Conservation (phyloP, 2,329 filamentous ascomycete species). For the Grosmannia clavigera region DNA sequence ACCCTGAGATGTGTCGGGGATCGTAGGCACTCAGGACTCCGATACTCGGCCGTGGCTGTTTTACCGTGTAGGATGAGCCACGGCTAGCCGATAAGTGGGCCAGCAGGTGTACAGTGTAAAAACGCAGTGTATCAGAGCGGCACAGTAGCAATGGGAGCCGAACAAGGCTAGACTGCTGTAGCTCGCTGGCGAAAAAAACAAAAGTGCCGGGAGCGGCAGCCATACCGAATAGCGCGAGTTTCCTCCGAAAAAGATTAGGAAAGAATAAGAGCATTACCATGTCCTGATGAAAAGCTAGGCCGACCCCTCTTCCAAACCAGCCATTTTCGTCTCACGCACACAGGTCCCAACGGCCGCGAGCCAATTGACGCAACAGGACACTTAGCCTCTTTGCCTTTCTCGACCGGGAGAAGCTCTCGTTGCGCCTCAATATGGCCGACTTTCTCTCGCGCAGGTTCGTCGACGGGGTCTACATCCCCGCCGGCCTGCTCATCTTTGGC, state of each 20-base stretch:
- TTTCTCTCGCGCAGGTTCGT: constrained; percentile 52
- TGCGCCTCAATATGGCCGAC: constrained; percentile 21
- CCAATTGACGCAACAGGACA: neutral
- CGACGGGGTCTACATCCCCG: constrained; percentile 74
- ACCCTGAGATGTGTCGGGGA: neutral
- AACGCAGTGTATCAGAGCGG: too few species aligned
- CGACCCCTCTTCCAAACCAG: neutral
- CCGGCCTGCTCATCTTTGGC: constrained; percentile 64
- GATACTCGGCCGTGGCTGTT: neutral
- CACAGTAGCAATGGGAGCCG: too few species aligned
- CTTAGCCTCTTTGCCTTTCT: neutral
- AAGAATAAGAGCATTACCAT: too few species aligned
- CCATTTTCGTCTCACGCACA: neutral
- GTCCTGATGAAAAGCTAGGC: neutral
- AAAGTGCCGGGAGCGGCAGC: neutral
- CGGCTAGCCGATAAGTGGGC: neutral
- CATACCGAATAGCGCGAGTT: neutral
- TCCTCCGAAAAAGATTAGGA: neutral
- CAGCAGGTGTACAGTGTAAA: neutral
- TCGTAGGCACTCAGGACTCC: neutral
- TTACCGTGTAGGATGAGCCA: neutral
- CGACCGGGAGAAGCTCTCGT: neutral
- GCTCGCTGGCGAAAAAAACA: neutral
- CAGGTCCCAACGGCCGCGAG: neutral
- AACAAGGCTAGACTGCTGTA: too few species aligned